Evolutionary conservation across 495 filamentous ascomycete species (phyloP), one percentile per base, ranked within the genome.

Genomic region (Aspergillus conjunctus): DNA sequence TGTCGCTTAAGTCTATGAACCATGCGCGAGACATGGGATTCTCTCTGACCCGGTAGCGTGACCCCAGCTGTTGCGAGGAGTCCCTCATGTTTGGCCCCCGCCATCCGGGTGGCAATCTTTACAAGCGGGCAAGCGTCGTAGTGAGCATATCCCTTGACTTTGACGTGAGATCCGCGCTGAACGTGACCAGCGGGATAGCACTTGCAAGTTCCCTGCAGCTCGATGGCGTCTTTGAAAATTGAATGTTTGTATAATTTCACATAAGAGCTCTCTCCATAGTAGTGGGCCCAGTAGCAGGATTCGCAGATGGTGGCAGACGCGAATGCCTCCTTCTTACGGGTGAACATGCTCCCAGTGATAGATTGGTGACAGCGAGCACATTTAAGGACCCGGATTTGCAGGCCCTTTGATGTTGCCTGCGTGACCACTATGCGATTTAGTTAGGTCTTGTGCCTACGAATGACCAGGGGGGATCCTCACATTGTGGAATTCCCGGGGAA

Each of bases 211-310:
- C 12, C 39, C 1, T 46, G n/a, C 9, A 11, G 49, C n/a, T 54
- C 26, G 39, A 59, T 26, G 14, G 50, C 49, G 21, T 59, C 39
- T 9, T 59, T 41, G 1, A 70, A 56, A 22, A 68, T 54, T n/a
- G 62, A 66, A 34, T 76, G 73, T 49, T 73, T 76, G 58, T 72
- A 71, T 9, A 43, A 9, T 51, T 76, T 77, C n/a, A 62, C 43
- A 41, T 62, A 61, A 1, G 50, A 22, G 1, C 7, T 21, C 10
- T 65, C 54, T 9, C 65, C 62, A 18, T 61, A 58, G 26, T 63
- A 39, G 9, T 63, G 59, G 4, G 56, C 15, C 49, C 56, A 54
- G 43, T 70, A 68, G 53, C 67, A 70, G 31, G 51, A 51, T 43
- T 57, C 59, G 48, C 62, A 65, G 20, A 65, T 63, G 17, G 32